Percentiles rank a stretch among this genome's conserved stretches.
These are phyloP conservation scores for Cinnamomum chago DNA, from an alignment of 164 flowering plant species.

Conservation along the genomic window DNA sequence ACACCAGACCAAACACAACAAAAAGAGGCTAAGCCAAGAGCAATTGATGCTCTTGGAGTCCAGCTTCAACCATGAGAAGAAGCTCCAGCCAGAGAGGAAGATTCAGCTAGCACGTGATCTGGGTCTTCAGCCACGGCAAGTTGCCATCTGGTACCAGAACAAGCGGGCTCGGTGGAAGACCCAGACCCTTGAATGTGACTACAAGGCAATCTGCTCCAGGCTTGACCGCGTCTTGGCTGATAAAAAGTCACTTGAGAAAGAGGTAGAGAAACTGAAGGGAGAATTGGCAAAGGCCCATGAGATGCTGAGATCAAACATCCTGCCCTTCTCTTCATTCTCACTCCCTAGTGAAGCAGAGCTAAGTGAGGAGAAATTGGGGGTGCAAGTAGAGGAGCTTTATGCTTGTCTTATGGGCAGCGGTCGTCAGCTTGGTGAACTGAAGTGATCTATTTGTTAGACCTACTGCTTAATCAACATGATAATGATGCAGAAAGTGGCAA, in stretches of 20 bases:
- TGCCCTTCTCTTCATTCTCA: constrained; percentile 11
- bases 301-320: constrained; percentile 15
- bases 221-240: constrained; percentile 30
- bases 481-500: background rate
- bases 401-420: constrained; percentile 27
- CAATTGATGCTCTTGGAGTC: constrained; percentile 89
- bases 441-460: constrained; percentile 7
- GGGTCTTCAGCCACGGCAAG: constrained; percentile 87
- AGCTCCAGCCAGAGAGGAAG: constrained; percentile 91
- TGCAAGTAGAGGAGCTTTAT: constrained; percentile 23
- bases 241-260: constrained; percentile 34
- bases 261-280: constrained; percentile 27
- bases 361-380: constrained; percentile 18
- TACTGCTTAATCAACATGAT: background rate
- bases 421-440: constrained; percentile 9
- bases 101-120: constrained; percentile 80
- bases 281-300: constrained; percentile 35
- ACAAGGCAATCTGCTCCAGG: constrained; percentile 46
- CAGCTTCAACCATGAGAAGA: constrained; percentile 80
- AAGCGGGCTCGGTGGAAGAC: constrained; percentile 95
- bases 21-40: constrained; percentile 59
- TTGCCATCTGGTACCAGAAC: constrained; percentile 97
- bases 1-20: constrained; percentile 25
- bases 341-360: constrained; percentile 21
- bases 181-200: constrained; percentile 76